phyloP scores from a whole-genome alignment of 2,329 filamentous ascomycete genomes.

The Xenoacremonium recifei region DNA sequence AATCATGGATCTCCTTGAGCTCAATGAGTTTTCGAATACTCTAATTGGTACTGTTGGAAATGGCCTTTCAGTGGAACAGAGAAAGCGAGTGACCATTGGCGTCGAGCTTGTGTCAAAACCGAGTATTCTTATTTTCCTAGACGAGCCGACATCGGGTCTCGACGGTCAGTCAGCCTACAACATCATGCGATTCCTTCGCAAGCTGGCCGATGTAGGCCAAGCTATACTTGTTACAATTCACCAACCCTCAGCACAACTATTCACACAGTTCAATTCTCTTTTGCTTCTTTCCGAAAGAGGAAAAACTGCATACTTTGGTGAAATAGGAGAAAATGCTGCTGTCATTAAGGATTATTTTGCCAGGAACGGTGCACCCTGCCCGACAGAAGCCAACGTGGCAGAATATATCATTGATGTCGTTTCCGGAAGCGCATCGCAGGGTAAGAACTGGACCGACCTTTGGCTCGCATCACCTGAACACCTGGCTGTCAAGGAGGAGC shows the following conservation, averaged over 20 bases:
- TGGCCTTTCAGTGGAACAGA: conserved; percentile 51
- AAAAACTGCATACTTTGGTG: conserved; percentile 66
- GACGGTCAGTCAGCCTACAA: conserved; percentile 69
- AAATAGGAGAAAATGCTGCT: conserved; percentile 55
- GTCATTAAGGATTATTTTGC: conserved; percentile 64
- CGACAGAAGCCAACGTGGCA: conserved; percentile 64
- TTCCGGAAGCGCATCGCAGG: conserved; percentile 35
- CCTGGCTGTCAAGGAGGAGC: conserved; percentile 52
- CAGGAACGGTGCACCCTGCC: conserved; percentile 61
- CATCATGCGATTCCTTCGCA: conserved; percentile 63
- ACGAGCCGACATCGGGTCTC: conserved; percentile 63
- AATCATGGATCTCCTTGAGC: conserved; percentile 64
- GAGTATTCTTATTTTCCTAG: conserved; percentile 57
- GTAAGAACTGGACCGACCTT: conserved; percentile 61
- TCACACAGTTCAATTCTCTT: conserved; percentile 65
- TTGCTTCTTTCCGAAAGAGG: conserved; percentile 64
- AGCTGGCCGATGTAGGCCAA: conserved; percentile 64
- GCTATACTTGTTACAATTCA: conserved; percentile 70
- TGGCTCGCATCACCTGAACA: conserved; percentile 63
- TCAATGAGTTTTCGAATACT: conserved; percentile 46
- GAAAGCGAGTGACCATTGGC: conserved; percentile 57
- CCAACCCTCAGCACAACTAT: conserved; percentile 65
- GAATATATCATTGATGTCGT: conserved; percentile 71
- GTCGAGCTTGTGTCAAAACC: conserved; percentile 62
- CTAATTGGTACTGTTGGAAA: conserved; percentile 50